Percentiles rank a stretch among this genome's conserved stretches.
Conservation (phyloP, 2,329 filamentous ascomycete genomes). For the Paracorniculantispora psalliotae region DNA sequence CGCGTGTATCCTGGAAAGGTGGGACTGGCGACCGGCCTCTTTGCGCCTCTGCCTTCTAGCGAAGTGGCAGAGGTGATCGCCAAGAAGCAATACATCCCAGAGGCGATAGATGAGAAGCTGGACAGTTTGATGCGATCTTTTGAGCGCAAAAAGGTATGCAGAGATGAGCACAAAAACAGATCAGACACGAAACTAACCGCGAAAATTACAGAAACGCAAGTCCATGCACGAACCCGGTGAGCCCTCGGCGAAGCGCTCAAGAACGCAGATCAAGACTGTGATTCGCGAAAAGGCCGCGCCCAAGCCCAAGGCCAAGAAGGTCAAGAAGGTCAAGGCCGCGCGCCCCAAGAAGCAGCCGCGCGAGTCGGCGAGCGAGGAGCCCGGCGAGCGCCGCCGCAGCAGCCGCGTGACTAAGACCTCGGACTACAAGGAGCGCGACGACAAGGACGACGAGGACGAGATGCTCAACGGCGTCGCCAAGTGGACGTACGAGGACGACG, state of each 20-base stretch:
- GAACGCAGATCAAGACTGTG: constrained; percentile 32
- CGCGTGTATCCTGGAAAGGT: constrained; percentile 79
- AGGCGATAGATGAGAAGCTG: constrained; percentile 68
- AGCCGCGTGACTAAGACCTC: constrained; percentile 45
- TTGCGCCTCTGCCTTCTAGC: constrained; percentile 69
- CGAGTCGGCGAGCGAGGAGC: constrained; percentile 26
- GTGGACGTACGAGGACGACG: constrained; percentile 48
- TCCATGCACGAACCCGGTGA: constrained; percentile 46
- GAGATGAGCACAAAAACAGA: background rate
- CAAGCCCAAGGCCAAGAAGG: constrained; percentile 26
- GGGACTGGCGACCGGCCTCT: constrained; percentile 74
- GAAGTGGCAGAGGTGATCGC: constrained; percentile 79
- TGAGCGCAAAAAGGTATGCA: constrained; percentile 65
- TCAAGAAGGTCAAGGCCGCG: constrained; percentile 26
- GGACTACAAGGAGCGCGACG: constrained; percentile 52
- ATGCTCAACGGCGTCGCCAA: constrained; percentile 57
- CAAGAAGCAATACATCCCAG: constrained; percentile 76
- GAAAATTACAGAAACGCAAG: constrained; percentile 55
- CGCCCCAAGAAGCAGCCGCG: constrained; percentile 24
- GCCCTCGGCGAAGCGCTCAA: constrained; percentile 35
- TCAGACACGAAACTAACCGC: constrained; percentile 14
- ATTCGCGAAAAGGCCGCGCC: constrained; percentile 28
- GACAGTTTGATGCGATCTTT: constrained; percentile 61
- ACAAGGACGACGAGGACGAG: constrained; percentile 54
- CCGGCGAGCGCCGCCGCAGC: constrained; percentile 50